These are phyloP conservation scores for Phyllosticta citribraziliensis DNA, from an alignment of 2,329 filamentous ascomycete species.

Conservation along the genomic window DNA sequence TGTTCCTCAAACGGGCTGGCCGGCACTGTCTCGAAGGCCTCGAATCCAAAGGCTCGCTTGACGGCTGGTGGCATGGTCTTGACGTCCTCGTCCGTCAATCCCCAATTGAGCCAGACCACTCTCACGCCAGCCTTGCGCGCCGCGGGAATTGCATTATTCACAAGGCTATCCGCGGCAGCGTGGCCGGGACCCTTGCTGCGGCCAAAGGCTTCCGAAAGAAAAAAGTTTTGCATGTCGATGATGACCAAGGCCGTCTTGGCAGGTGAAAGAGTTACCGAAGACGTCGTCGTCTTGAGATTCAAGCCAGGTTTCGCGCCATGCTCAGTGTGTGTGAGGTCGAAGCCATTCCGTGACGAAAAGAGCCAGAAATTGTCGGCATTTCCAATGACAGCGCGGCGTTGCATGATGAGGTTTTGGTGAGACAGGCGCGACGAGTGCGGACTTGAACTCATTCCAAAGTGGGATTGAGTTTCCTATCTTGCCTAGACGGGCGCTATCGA, in stretches of 20 bases:
- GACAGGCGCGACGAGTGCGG: not conserved
- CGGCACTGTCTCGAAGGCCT: slow-evolving; percentile 16
- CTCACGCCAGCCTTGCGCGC: slow-evolving; percentile 29
- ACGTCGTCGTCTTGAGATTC: slow-evolving; percentile 18
- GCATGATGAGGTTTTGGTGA: not conserved
- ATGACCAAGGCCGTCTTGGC: slow-evolving; percentile 30
- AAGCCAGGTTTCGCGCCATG: slow-evolving; percentile 17
- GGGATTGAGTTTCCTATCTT: not conserved
- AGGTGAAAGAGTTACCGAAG: slow-evolving; percentile 25
- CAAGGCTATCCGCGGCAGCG: slow-evolving; percentile 20
- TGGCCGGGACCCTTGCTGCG: slow-evolving; percentile 17
- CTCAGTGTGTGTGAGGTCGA: slow-evolving; percentile 35
- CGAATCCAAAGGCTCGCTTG: slow-evolving; percentile 29
- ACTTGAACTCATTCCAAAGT: not conserved
- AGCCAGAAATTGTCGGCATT: slow-evolving; percentile 35
- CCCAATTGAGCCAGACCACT: slow-evolving; percentile 35
- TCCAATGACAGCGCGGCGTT: slow-evolving; percentile 33
- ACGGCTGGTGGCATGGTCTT: slow-evolving; percentile 28
- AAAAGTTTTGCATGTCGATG: slow-evolving; percentile 38
- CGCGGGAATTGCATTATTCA: slow-evolving; percentile 28
- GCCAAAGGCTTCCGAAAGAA: slow-evolving; percentile 24
- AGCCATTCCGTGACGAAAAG: slow-evolving; percentile 32
- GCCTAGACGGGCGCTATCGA: not conserved
- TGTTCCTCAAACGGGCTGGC: slow-evolving; percentile 8
- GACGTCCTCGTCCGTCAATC: slow-evolving; percentile 27